Conservation (phyloP, 192 early-diverging fungal genomes). For the Pilaira anomala region DNA sequence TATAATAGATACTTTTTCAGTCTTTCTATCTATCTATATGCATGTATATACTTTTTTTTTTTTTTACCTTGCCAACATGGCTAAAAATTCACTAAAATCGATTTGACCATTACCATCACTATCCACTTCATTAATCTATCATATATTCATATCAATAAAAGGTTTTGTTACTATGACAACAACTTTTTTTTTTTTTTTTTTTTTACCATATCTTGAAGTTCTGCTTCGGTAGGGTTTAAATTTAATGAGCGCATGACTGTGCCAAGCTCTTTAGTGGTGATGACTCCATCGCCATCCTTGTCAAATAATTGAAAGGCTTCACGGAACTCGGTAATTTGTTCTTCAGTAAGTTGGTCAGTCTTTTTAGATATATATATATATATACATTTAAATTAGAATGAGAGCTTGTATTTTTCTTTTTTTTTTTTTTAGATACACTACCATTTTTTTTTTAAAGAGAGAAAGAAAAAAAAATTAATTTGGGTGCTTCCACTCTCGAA, state of each 20-base stretch:
- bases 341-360: constrained; percentile 86
- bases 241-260: constrained; percentile 89
- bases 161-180: background rate
- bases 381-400: no score
- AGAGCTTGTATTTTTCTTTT: no score
- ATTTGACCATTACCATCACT: constrained; percentile 90
- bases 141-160: background rate
- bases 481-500: no score
- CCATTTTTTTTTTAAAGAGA: no score
- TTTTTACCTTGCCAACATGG: constrained; percentile 78
- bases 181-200: background rate
- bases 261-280: constrained; percentile 88
- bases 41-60: background rate
- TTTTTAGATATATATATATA: constrained; percentile 17
- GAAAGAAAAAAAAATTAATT: no score
- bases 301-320: constrained; percentile 86
- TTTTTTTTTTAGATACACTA: no score
- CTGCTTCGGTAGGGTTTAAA: constrained; percentile 90
- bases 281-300: constrained; percentile 90
- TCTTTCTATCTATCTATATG: background rate
- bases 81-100: constrained; percentile 93
- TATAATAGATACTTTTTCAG: background rate
- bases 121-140: constrained; percentile 85
- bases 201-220: constrained; percentile 82
- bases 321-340: constrained; percentile 83